These are phyloP conservation scores for Magnolia kwangsiensis DNA, from an alignment of 164 flowering plant species.

Conservation along the genomic window DNA sequence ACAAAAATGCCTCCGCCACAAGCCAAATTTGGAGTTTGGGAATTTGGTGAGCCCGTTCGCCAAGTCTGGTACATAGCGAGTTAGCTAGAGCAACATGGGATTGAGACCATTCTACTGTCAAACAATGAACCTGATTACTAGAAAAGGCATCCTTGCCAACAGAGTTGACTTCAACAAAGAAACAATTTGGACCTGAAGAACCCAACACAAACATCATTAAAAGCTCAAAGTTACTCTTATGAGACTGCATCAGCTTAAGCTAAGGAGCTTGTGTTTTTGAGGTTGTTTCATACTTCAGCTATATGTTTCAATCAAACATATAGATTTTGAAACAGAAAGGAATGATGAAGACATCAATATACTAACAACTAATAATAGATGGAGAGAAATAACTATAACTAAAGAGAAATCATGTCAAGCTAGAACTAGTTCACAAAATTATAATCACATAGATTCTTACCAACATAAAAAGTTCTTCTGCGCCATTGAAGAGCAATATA, in stretches of 20 bases:
- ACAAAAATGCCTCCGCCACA: no score
- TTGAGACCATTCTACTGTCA: neutral
- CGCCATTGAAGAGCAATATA: constrained; percentile 94
- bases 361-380: no score
- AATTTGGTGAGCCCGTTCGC: no score
- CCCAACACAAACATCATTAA: neutral
- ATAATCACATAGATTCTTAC: constrained; percentile 35
- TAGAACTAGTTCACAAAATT: neutral
- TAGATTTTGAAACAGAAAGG: neutral
- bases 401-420: neutral
- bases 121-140: neutral
- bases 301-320: no score
- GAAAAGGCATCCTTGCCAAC: neutral
- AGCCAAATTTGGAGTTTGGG: no score
- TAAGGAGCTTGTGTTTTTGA: no score
- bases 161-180: neutral
- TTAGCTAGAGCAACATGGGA: no score
- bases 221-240: neutral
- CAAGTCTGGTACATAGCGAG: no score
- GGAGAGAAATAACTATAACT: neutral
- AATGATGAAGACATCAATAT: no score
- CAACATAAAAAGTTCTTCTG: constrained; percentile 96
- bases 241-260: no score
- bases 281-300: no score
- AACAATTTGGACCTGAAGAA: neutral